phyloP scores from a whole-genome alignment of 768 basidiomycete genomes.

The Phylloporus sp. region DNA sequence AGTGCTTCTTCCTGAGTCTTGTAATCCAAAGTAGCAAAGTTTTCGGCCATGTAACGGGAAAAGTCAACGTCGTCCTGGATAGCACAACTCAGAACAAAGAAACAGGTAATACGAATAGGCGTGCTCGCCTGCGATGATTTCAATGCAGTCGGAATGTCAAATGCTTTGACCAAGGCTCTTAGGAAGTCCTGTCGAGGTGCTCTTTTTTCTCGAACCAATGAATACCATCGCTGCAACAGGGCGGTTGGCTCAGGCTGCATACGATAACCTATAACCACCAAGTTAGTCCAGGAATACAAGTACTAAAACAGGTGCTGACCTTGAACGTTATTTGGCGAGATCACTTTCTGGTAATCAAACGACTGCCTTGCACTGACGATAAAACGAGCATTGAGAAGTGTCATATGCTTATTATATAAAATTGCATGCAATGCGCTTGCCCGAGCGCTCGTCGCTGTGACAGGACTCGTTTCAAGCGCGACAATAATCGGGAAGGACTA shows the following conservation, averaged over 20 bases:
- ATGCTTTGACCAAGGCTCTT: conserved; percentile 74
- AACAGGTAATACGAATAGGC: no score
- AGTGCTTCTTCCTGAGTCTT: conserved; percentile 93
- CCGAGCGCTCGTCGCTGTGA: conserved; percentile 55
- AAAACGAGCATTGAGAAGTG: conserved; percentile 84
- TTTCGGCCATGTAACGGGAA: conserved; percentile 91
- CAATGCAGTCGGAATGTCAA: conserved; percentile 64
- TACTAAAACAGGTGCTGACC: conserved; percentile 37
- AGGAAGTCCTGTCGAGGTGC: conserved; percentile 81
- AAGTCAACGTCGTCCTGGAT: conserved; percentile 79
- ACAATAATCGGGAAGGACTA: conserved; percentile 91
- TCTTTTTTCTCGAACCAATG: conserved; percentile 89
- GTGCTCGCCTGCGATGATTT: conserved; percentile 53
- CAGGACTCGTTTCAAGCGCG: conserved; percentile 85
- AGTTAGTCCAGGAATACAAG: background rate
- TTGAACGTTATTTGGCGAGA: conserved; percentile 44
- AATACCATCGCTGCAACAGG: conserved; percentile 86
- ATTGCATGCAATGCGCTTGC: conserved; percentile 79
- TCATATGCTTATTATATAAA: conserved; percentile 85
- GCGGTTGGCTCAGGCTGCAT: conserved; percentile 63
- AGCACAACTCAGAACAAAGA: background rate
- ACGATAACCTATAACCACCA: conserved; percentile 52
- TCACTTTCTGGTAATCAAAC: conserved; percentile 76
- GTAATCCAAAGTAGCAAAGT: conserved; percentile 89
- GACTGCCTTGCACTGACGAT: conserved; percentile 75